Conservation (phyloP, 1,284 basidiomycete genomes). For the Leucoagaricus sp. region DNA sequence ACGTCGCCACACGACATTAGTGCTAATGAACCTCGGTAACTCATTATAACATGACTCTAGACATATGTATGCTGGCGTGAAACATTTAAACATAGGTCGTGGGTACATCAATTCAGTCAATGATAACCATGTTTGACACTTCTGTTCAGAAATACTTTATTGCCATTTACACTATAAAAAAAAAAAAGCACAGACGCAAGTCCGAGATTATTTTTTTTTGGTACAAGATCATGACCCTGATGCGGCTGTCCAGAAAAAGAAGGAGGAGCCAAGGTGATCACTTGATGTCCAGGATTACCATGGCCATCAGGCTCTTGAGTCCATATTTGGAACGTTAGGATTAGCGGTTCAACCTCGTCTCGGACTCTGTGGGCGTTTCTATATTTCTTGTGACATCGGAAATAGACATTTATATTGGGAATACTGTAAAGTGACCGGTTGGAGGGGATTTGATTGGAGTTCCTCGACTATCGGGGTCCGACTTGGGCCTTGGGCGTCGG, state of each 20-base stretch:
- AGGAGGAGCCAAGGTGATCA: background rate
- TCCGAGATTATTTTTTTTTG: too few relatives aligned
- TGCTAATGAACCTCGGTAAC: too few relatives aligned
- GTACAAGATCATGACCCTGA: background rate
- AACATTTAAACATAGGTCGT: too few relatives aligned
- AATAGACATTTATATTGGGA: background rate
- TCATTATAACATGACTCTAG: too few relatives aligned
- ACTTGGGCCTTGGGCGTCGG: background rate
- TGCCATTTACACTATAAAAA: too few relatives aligned
- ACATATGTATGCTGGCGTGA: too few relatives aligned
- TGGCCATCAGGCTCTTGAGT: background rate
- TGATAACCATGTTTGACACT: too few relatives aligned
- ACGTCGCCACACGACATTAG: too few relatives aligned
- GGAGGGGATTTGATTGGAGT: background rate
- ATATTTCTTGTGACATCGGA: background rate
- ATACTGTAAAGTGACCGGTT: too few relatives aligned
- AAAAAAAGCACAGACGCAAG: too few relatives aligned
- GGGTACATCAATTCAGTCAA: too few relatives aligned
- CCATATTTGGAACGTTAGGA: conserved; percentile 2
- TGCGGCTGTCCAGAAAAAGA: background rate
- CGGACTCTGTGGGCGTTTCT: background rate
- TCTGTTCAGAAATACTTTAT: too few relatives aligned
- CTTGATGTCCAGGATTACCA: conserved; percentile 1
- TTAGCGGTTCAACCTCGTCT: background rate
- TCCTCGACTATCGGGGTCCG: conserved; percentile 4